Evolutionary conservation across 2,329 filamentous ascomycete genomes (phyloP), one percentile per base, ranked within the genome.

Genomic region (Grosmannia penicillata): DNA sequence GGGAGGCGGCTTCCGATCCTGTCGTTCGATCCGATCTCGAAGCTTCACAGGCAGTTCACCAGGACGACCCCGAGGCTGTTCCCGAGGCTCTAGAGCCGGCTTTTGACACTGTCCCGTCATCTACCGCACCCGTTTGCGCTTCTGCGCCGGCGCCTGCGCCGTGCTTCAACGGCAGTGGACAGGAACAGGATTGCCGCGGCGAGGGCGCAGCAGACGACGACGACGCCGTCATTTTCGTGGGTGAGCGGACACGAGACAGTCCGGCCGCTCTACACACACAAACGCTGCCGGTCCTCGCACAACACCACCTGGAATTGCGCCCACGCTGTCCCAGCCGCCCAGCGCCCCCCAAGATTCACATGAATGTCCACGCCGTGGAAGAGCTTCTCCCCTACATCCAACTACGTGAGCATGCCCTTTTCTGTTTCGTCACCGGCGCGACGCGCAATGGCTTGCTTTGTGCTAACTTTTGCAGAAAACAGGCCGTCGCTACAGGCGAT

Each of bases 341-440:
- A 11, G 41, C 45, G 17, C 45, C 43, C 9, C 14, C 34, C 18
- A 41, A 38, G 17, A 47, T 48, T 23, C 37, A 48, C 36, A 29
- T 41, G 22, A 14, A 13, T 27, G 22, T n/a, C 5, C 29, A 22
- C 15, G 27, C 38, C 14, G 22, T 44, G 8, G 42, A 48, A 11
- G 33, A 42, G 31, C 39, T 46, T 15, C 31, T 48, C 24, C 44
- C 46, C 2, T 38, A 43, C 23, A 39, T 46, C 8, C 46, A 48
- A 15, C 39, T 48, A 3, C 26, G 36, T 43, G 30, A n/a, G 38
- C 38, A 3, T 15, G 13, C 8, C 17, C 2, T 14, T 24, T 8
- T 13, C 4, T 15, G n/a, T 23, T 8, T 29, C 13, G 3, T n/a
- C 2, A 18, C 8, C 15, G 3, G 21, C 14, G 24, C 11, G n/a